Base-by-base conservation (phyloP, 768 basidiomycete genomes). In the Russula ochroleuca region DNA sequence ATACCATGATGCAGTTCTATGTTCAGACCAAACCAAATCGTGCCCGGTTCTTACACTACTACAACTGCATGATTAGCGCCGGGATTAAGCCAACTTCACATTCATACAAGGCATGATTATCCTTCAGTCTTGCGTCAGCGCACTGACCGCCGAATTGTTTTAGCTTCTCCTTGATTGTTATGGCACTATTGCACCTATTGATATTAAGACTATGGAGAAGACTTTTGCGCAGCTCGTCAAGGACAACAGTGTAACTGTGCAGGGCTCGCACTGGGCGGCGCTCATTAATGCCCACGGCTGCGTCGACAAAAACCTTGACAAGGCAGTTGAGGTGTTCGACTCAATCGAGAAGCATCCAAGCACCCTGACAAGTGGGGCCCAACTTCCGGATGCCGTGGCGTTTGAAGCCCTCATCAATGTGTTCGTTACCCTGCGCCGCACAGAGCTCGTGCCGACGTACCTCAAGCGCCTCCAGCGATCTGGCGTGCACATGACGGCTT, bases 1-100 rank as follows among this genome's bases (percentile, higher is more conserved):
- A 99, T 77, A 94, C 90, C 38, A 97, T 99, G 94, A 98, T 99
- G 84, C 97, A 99, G 73, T 80, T 96, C 69, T 94, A 93, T 76
- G 87, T 89, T 54, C 85, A 87, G 60, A 94, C 90, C n/a, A 91
- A 90, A 73, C 96, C 94, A 1, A 87, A 92, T 66, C 84, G 94
- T 57, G 81, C 81, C 31, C 82, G 85, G 52, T 90, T 88, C 19
- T 75, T 98, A 31, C 78, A 82, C 69, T 98, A 87, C 73, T 89
- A 89, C 73, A 72, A 88, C 53, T 78, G 83, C 70, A 79, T 99
- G 74, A 73, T 77, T 40, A 72, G 73, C 33, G 85, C 81, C 4
- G 75, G 79, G 0, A 85, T 98, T 28, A 70, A 75, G 4, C 94
- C 95, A 17, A 90, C 92, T 3, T 85, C 87, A 7, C 91, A 98